Evolutionary conservation across 192 early-diverging fungal genomes (phyloP), one percentile per base, ranked within the genome.

Genomic region (Entomortierella parvispora): DNA sequence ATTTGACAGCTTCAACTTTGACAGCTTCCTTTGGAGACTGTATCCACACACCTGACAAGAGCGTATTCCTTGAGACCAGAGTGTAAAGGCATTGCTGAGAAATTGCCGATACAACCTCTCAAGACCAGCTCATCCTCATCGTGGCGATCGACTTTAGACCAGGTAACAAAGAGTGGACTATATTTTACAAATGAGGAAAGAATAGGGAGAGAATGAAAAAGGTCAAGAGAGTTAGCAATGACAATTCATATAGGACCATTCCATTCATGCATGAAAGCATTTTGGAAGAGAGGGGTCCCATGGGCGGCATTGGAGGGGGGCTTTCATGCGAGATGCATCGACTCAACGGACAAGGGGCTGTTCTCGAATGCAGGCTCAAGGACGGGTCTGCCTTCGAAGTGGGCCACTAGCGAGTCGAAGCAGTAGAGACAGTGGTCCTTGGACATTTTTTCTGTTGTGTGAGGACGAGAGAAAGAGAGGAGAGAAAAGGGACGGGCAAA

Each of bases 41-140:
- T 34, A 33, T 65, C 31, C 44, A 25, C 25, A 66, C 64, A 90
- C 87, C 91, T 94, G 32, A 86, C 90, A 47, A 95, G 58, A 3
- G 95, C 94, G 64, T 96, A 97, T 40, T 95, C 85, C 29, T 86
- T 81, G 26, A 99, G 71, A 2, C 95, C 94, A 51, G 69, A 58
- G 49, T 86, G 83, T 14, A 99, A 83, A 25, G 84, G 69, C 83
- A 90, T 69, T 9, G 95, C 67, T 3, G 82, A 68, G 76, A 99
- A 99, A 64, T 90, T 97, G 28, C 97, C 97, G 42, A 99, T 97
- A 77, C 96, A 99, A 15, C 97, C 97, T 31, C 96, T 88, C 43
- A 99, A 83, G 37, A 46, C 53, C 71, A 76, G 28, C 20, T 76
- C 64, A 14, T 64, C 70, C 32, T 69, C 55, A n/a, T 82, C 61